Conservation (phyloP, 768 basidiomycete genomes). For the Termitomyces sp. region DNA sequence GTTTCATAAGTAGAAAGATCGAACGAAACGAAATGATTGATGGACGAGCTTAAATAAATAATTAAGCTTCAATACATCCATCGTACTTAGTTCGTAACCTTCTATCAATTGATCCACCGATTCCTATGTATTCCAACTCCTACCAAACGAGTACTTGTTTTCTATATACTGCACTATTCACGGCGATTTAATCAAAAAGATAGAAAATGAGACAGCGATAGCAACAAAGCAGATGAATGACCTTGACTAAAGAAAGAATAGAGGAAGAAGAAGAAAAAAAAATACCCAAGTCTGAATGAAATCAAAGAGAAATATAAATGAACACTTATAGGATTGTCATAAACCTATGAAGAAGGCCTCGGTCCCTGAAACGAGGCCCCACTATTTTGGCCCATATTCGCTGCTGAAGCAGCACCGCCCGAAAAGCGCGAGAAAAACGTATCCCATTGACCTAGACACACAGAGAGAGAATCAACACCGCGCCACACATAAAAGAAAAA, state of each 20-base stretch:
- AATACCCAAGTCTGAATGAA: background rate
- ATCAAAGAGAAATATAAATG: background rate
- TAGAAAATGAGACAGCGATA: background rate
- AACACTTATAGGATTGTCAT: background rate
- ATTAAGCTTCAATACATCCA: background rate
- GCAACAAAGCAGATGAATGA: background rate
- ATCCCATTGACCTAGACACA: slow-evolving; percentile 68
- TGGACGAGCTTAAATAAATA: background rate
- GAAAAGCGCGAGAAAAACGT: slow-evolving; percentile 68
- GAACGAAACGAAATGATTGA: background rate
- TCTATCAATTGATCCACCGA: background rate
- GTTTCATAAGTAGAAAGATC: slow-evolving; percentile 12
- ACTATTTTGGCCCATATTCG: slow-evolving; percentile 18
- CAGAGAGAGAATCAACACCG: background rate
- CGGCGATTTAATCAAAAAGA: background rate
- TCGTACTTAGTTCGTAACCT: background rate
- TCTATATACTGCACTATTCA: background rate
- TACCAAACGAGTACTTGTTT: background rate
- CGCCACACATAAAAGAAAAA: background rate
- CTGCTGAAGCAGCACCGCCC: slow-evolving; percentile 8
- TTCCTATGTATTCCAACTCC: background rate
- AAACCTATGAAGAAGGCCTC: slow-evolving; percentile 8
- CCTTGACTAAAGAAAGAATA: too few species aligned
- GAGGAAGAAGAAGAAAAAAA: background rate
- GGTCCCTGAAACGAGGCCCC: slow-evolving; percentile 12